Evolutionary conservation across 805 yeast species (phyloP), one percentile per base, ranked within the genome.

Genomic region (Hanseniaspora singularis): DNA sequence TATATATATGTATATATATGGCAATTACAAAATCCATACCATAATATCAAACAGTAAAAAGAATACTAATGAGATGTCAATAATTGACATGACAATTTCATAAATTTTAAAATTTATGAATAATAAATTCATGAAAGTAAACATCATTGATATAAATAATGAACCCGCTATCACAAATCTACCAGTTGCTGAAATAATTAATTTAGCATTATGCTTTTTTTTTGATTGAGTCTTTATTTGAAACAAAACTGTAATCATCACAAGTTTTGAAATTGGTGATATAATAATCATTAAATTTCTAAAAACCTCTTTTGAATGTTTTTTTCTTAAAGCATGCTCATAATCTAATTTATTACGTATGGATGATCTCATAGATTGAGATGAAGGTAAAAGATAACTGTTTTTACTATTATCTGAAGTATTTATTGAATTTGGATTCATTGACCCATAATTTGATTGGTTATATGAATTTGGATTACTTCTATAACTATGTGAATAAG

Each of bases 61-160:
- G 24, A 44, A 44, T 4, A 44, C 41, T n/a, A 44, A 18, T 2
- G 33, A 8, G 9, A 37, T 38, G 33, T 44, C 48, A 14, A 37
- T 1, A 1, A 16, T 18, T 3, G 32, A 19, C 24, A 44, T 18
- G 12, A 37, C 24, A 1, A 44, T 37, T 10, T 44, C 48, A 18
- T 37, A 30, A 12, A 28, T 15, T 3, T 28, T 23, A n/a, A 30
- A 44, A 23, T 18, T n/a, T 2, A 44, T n/a, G n/a, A 37, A 18
- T 6, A 44, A 26, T 4, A 44, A 12, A 22, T 44, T 44, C 12
- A 27, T 15, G 15, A 44, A 44, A 11, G 48, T 37, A 27, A 44
- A 37, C 4, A 37, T 10, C 9, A 44, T 44, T 1, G 48, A 44
- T 3, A 16, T 18, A 23, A 44, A 44, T 32, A 44, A n/a, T 5